Conservation (phyloP, 2,329 filamentous ascomycete species). For the Aspergillus pseudoglaucus region DNA sequence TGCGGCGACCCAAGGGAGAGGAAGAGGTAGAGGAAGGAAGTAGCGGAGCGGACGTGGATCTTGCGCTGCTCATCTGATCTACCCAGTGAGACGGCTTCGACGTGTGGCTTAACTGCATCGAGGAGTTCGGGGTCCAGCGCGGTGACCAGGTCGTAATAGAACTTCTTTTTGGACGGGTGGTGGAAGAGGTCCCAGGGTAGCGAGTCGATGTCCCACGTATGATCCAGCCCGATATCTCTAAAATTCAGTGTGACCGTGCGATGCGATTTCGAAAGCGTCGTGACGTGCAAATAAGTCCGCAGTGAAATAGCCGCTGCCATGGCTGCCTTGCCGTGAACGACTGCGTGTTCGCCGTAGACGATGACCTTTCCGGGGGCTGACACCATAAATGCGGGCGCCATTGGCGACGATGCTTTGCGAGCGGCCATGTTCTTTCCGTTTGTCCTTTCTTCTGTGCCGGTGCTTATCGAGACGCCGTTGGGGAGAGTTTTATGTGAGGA, state of each 20-base stretch:
- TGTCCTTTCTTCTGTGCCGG: too few species aligned
- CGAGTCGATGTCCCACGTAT: constrained; percentile 90
- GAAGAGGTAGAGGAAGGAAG: constrained; percentile 87
- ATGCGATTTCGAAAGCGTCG: constrained; percentile 84
- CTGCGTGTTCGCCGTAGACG: constrained; percentile 93
- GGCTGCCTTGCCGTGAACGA: constrained; percentile 95
- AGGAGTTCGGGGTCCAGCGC: constrained; percentile 76
- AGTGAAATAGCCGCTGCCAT: constrained; percentile 93
- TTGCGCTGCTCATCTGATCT: constrained; percentile 67
- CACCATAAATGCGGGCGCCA: constrained; percentile 91
- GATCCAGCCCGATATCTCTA: constrained; percentile 79
- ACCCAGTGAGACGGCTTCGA: constrained; percentile 61
- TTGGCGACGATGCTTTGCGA: constrained; percentile 48
- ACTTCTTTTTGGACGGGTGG: constrained; percentile 79
- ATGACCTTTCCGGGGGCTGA: constrained; percentile 98
- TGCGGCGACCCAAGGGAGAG: constrained; percentile 74
- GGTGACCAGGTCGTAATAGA: constrained; percentile 85
- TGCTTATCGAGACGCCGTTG: background rate
- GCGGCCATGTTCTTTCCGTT: constrained; percentile 12
- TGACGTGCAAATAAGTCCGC: constrained; percentile 93
- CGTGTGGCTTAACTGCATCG: constrained; percentile 71
- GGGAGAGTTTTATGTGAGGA: background rate
- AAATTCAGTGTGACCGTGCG: constrained; percentile 83
- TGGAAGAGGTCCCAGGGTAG: constrained; percentile 82
- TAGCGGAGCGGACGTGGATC: constrained; percentile 74